Evolutionary conservation across 768 basidiomycete genomes (phyloP).

Genomic region (Lactarius pseudohatsudake): DNA sequence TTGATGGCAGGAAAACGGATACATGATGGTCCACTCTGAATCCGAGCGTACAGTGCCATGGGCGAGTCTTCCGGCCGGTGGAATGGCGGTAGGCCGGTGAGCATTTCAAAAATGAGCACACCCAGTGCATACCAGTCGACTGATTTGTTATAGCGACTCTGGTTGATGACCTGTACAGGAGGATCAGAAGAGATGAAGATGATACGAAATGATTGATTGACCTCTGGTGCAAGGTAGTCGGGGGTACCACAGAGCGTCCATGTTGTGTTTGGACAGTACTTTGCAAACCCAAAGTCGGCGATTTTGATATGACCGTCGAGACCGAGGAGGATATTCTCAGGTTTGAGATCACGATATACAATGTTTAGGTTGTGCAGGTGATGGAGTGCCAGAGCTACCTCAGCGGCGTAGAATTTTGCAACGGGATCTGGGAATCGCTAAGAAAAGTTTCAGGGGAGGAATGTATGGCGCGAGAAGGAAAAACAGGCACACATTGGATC

Average conservation of each 20-base stretch:
- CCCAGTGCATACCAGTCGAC: slow-evolving; percentile 99
- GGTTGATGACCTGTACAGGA: slow-evolving; percentile 60
- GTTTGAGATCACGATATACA: slow-evolving; percentile 97
- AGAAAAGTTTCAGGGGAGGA: slow-evolving; percentile 28
- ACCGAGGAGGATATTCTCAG: slow-evolving; percentile 92
- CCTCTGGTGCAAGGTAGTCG: slow-evolving; percentile 96
- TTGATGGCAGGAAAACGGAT: slow-evolving; percentile 84
- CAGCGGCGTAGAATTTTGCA: slow-evolving; percentile 96
- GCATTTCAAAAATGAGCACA: slow-evolving; percentile 96
- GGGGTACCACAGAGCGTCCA: slow-evolving; percentile 97
- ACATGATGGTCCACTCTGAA: slow-evolving; percentile 67
- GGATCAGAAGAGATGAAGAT: slow-evolving; percentile 7
- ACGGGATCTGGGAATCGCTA: slow-evolving; percentile 96
- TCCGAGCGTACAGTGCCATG: slow-evolving; percentile 88
- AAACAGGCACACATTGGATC: slow-evolving; percentile 69
- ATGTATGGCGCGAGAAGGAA: background rate
- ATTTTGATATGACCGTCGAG: slow-evolving; percentile 97
- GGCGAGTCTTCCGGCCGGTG: slow-evolving; percentile 85
- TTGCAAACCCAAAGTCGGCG: slow-evolving; percentile 96
- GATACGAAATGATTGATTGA: slow-evolving; percentile 33
- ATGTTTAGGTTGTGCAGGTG: slow-evolving; percentile 85
- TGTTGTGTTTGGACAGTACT: slow-evolving; percentile 80
- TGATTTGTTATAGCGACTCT: slow-evolving; percentile 89
- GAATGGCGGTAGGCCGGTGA: slow-evolving; percentile 93
- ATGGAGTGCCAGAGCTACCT: slow-evolving; percentile 90